Percentiles rank a stretch among this genome's conserved stretches.
phyloP scores from a whole-genome alignment of 2,329 filamentous ascomycete genomes.

The Juglanconis oblonga region DNA sequence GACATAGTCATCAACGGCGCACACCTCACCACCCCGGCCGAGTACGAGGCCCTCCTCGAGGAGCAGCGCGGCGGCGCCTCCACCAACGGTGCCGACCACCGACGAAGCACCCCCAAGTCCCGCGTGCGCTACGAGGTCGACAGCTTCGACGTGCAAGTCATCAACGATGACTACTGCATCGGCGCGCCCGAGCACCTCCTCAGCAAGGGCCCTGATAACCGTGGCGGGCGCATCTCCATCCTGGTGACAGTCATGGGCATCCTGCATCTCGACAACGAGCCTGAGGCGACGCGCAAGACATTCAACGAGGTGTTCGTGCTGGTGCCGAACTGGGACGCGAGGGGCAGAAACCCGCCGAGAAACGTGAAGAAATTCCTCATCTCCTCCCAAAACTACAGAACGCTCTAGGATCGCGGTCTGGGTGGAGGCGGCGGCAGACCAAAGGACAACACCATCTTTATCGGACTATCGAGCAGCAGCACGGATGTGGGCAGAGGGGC shows the following conservation, averaged over 20 bases:
- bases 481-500: background rate
- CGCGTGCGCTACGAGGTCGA: conserved; percentile 68
- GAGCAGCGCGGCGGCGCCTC: conserved; percentile 48
- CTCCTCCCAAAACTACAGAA: conserved; percentile 69
- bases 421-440: background rate
- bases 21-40: conserved; percentile 56
- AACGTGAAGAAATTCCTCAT: conserved; percentile 58
- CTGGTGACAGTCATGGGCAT: conserved; percentile 71
- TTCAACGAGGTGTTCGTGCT: conserved; percentile 82
- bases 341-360: conserved; percentile 50
- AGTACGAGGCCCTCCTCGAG: conserved; percentile 67
- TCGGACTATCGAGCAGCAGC: background rate
- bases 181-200: conserved; percentile 49
- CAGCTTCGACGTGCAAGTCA: conserved; percentile 72
- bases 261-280: conserved; percentile 64
- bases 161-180: conserved; percentile 65
- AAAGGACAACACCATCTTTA: background rate
- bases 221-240: conserved; percentile 64
- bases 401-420: conserved; percentile 34
- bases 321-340: conserved; percentile 69
- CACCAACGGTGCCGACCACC: conserved; percentile 10
- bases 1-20: conserved; percentile 81
- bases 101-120: conserved; percentile 21
- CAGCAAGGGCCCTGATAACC: conserved; percentile 34
- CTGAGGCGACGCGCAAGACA: conserved; percentile 60